Percentiles rank a stretch among this genome's conserved stretches.
Evolutionary conservation across 257 asterid species (phyloP).

Genomic region (Eucommia ulmoides): DNA sequence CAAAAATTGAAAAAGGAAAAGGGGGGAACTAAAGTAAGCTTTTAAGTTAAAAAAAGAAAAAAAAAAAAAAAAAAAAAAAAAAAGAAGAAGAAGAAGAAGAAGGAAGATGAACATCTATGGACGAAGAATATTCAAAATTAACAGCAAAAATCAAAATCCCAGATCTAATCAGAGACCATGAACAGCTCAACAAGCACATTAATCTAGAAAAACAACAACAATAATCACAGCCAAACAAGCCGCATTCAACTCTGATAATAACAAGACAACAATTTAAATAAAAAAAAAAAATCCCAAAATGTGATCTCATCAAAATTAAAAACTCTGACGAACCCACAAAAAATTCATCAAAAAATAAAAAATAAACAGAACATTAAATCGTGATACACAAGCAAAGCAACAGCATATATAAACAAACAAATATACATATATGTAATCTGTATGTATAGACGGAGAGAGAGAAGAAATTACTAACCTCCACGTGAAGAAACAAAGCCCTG

Average conservation of each 20-base stretch:
- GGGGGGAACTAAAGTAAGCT: not conserved
- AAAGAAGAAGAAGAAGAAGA: too few relatives aligned
- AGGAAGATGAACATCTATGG: too few relatives aligned
- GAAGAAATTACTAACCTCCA: not conserved
- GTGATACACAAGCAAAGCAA: conserved; percentile 15
- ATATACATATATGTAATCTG: conserved; percentile 1
- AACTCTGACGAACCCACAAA: conserved; percentile 10
- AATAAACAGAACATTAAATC: conserved; percentile 14
- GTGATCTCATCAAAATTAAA: conserved; percentile 25
- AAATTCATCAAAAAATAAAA: not conserved
- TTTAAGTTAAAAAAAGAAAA: not conserved
- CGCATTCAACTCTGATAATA: conserved; percentile 4
- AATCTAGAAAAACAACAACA: conserved; percentile 8
- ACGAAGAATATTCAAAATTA: too few relatives aligned
- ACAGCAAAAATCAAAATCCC: too few relatives aligned
- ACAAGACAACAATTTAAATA: conserved; percentile 6
- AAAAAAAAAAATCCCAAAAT: conserved; percentile 9
- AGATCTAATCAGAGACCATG: conserved; percentile 1
- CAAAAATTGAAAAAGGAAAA: too few relatives aligned
- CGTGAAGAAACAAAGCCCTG: not conserved
- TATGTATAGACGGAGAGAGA: not conserved
- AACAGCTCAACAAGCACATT: conserved; percentile 3
- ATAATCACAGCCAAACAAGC: not conserved
- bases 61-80: not conserved
- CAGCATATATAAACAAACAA: conserved; percentile 2